Base-by-base conservation (phyloP, 345 rosid species). In the Erodium maritimum region DNA sequence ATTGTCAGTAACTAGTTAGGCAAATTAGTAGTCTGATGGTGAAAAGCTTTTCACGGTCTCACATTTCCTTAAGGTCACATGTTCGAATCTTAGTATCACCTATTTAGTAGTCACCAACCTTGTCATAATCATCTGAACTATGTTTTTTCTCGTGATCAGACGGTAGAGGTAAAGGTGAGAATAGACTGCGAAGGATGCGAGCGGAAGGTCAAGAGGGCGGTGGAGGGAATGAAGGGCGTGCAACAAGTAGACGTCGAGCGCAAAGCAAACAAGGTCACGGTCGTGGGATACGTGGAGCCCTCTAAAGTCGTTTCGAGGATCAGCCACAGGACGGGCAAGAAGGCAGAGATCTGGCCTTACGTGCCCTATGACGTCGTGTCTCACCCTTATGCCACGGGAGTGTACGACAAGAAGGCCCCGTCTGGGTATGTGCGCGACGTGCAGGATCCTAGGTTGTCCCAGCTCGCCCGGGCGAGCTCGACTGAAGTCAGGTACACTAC, bases 181-280 rank as follows among this genome's bases (percentile, higher is more conserved):
- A 82, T 93, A 64, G 99, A 93, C 77, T 93, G 99, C 61, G 97
- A 93, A 68, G 99, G 99, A 59, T 93, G 99, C 62, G 99, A 93
- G 73, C 75, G 95, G 56, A 87, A 85, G 52, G 97, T 93, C 70
- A 85, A 78, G 64, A 77, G 74, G 14, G 76, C 95, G 0, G 71
- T 87, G 56, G 96, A 89, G 61, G 97, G 95, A 17, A 89, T 89
- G 96, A 89, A 77, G 69, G 97, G 99, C 0, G 91, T 89, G 57
- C 72, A 78, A 61, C 78, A 85, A 19, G 89, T 93, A 56, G 76
- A 73, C 59, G 90, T 93, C 21, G 97, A 93, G 19, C 82, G 88
- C 3, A 83, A 83, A 56, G 87, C 91, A 29, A 83, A 70, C 73
- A 93, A 89, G 72, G 81, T 93, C 33, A 89, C 99, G 0, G 99